Evolutionary conservation across 352 stramenopile genomes (phyloP).

Genomic region (Thraustochytrium striatum): DNA sequence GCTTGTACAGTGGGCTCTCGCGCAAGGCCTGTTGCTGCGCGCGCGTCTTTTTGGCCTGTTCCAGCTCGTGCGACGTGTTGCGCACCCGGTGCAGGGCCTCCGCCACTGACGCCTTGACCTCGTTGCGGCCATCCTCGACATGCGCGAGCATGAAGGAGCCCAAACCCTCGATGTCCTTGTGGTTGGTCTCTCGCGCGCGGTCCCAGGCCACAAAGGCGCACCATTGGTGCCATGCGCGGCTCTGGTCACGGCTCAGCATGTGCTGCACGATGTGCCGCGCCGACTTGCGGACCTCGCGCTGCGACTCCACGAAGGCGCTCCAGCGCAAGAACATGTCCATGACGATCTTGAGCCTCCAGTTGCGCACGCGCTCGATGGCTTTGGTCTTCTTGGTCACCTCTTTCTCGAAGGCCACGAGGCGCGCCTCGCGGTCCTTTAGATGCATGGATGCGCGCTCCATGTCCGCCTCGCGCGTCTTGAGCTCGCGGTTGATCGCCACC

Average conservation of each 20-base stretch:
- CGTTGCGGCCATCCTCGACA: background rate
- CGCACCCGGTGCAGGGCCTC: slow-evolving; percentile 1
- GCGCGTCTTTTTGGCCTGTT: background rate
- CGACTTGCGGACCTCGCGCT: background rate
- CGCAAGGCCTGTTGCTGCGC: background rate
- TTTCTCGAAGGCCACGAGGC: slow-evolving; percentile 13
- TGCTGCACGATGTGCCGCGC: background rate
- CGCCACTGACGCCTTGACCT: background rate
- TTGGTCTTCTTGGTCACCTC: background rate
- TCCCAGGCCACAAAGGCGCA: background rate
- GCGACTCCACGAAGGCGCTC: background rate
- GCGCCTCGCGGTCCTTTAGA: slow-evolving; percentile 38
- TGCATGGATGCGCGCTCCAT: background rate
- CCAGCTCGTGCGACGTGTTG: slow-evolving; percentile 4
- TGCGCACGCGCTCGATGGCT: slow-evolving; percentile 14
- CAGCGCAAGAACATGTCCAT: slow-evolving; percentile 8
- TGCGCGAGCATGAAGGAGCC: slow-evolving; percentile 9
- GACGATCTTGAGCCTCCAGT: background rate
- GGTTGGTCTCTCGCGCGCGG: background rate
- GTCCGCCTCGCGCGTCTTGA: background rate
- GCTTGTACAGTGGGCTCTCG: slow-evolving; percentile 13
- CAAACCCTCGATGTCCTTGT: background rate
- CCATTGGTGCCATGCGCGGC: slow-evolving; percentile 12
- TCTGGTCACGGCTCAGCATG: slow-evolving; percentile 22
- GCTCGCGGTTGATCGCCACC: slow-evolving; percentile 7